Evolutionary conservation across 208 protist species (phyloP).

Genomic region (Tritrichomonas musculus): DNA sequence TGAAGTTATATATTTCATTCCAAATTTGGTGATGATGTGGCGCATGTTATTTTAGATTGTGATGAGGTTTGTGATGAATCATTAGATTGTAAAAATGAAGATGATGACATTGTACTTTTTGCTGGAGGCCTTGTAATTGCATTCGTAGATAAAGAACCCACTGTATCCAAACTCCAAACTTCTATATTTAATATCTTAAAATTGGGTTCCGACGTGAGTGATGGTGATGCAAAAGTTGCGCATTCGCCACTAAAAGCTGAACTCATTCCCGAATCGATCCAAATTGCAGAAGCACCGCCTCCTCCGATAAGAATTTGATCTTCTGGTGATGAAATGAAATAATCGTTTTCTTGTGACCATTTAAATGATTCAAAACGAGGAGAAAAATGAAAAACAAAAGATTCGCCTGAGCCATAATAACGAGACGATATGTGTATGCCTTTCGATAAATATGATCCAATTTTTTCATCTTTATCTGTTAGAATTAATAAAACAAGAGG

Average conservation of each 20-base stretch:
- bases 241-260: not conserved
- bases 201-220: not conserved
- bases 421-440: not conserved
- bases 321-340: not conserved
- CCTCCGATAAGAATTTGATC: not conserved
- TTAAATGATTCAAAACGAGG: not conserved
- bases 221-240: not conserved
- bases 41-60: too few species aligned
- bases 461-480: not conserved
- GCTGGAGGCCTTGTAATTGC: too few species aligned
- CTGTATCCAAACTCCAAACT: not conserved
- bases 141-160: too few species aligned
- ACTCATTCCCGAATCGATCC: not conserved
- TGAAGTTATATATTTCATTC: too few species aligned
- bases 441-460: not conserved
- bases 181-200: not conserved
- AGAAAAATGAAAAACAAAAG: not conserved
- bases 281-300: not conserved
- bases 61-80: too few species aligned
- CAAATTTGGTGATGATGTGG: too few species aligned
- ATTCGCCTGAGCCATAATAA: conserved; percentile 3
- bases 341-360: not conserved
- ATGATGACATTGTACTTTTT: too few species aligned
- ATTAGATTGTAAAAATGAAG: too few species aligned
- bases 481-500: not conserved